phyloP scores from a whole-genome alignment of 352 stramenopile species.

The Globisporangium acanthophoron region DNA sequence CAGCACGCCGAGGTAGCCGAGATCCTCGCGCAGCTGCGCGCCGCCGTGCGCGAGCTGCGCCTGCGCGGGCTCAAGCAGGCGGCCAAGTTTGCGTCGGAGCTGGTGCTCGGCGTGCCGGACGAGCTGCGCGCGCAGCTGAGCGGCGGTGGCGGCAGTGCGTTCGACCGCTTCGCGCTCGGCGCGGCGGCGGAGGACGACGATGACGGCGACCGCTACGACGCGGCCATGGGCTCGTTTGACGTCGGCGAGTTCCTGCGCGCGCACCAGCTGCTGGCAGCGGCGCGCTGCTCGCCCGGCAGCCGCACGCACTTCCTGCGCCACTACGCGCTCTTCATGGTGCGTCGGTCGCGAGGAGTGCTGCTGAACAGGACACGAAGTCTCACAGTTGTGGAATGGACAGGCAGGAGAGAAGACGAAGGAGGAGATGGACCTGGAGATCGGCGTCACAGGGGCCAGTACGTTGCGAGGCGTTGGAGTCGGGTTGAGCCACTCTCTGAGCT shows the following conservation, averaged over 20 bases:
- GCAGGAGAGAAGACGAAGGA: constrained; percentile 80
- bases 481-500: not conserved
- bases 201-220: constrained; percentile 45
- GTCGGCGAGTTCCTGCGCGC: constrained; percentile 69
- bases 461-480: constrained; percentile 3
- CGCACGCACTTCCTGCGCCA: constrained; percentile 65
- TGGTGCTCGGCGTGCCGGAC: constrained; percentile 61
- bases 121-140: constrained; percentile 21
- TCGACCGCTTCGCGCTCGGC: constrained; percentile 3
- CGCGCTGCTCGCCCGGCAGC: constrained; percentile 1
- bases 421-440: constrained; percentile 71
- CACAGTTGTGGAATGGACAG: constrained; percentile 8
- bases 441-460: constrained; percentile 43
- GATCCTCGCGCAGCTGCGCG: constrained; percentile 44
- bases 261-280: constrained; percentile 40
- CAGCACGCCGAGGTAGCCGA: constrained; percentile 17
- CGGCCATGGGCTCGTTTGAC: constrained; percentile 65
- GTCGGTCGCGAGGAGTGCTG: not conserved
- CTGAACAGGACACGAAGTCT: not conserved
- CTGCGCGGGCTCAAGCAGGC: constrained; percentile 60
- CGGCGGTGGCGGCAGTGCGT: constrained; percentile 11
- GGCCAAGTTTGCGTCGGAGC: constrained; percentile 66
- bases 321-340: constrained; percentile 72
- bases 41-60: constrained; percentile 41
- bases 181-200: not conserved